Base-by-base conservation (phyloP, 306 rosid species). In the Prunus kanzakura region DNA sequence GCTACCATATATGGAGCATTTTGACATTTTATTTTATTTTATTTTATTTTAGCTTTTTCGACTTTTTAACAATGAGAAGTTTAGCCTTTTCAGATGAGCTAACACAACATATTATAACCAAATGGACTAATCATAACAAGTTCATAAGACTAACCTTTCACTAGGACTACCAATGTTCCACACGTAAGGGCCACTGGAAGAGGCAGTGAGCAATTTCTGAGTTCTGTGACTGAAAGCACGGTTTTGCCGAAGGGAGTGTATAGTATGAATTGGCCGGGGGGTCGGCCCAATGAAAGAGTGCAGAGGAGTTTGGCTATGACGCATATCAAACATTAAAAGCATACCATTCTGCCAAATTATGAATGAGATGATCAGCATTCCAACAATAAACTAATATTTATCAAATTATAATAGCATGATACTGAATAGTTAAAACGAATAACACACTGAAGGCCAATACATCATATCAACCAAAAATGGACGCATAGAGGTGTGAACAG, bases 291-390 rank as follows among this genome's bases (percentile, higher is more conserved):
- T 19, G 19, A 73, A 43, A 43, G 67, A 58, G 27, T 38, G 69
- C 49, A 73, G 77, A 22, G 68, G 77, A 58, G 4, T 4, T 41
- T 20, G 22, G 68, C 54, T 57, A 60, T 16, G 29, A 60, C 68
- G 68, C 77, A 43, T 73, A 73, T 73, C 77, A 1, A 73, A 73
- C 67, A 22, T 43, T 61, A 73, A 73, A 73, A 73, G 77, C 68
- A 27, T 22, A 46, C 77, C 77, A 73, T 73, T 61, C 77, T 73
- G 77, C 58, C 63, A 73, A 25, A 60, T 20, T 18, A 14, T 23
- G 32, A 16, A 43, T n/a, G 27, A 19, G 30, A 22, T 45, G 12
- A 11, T 38, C 29, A 22, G 52, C 23, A 45, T n/a, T 35, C 46
- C 54, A 67, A 43, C 71, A 67, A 41, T 41, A 11, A 38, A 4